Percentiles rank a stretch among this genome's conserved stretches.
Conservation (phyloP, 441 rosid species). For the Adansonia madagascariensis region DNA sequence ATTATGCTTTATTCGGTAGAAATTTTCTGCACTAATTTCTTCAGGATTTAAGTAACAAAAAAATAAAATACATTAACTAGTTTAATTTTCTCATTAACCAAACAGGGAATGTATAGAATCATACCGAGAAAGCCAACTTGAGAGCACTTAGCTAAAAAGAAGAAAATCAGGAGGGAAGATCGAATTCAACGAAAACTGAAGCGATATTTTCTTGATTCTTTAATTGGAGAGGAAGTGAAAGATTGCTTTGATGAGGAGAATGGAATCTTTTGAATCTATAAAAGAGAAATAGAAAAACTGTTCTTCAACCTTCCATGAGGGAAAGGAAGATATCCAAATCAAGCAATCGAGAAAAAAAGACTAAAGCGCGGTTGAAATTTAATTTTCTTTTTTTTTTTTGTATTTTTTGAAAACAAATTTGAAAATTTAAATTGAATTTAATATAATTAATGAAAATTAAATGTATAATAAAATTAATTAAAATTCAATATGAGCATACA, state of each 20-base stretch:
- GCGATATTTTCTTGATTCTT: neutral
- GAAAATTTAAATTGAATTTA: too few relatives aligned
- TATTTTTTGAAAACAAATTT: too few relatives aligned
- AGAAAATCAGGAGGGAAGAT: neutral
- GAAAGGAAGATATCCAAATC: neutral
- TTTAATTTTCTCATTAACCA: conserved; percentile 13
- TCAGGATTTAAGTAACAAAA: neutral
- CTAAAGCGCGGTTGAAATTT: neutral
- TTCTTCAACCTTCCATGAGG: neutral
- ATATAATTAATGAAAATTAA: too few relatives aligned
- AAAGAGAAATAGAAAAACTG: neutral
- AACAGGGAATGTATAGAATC: conserved; percentile 24
- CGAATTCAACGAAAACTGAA: conserved; percentile 7
- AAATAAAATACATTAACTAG: neutral
- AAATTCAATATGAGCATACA: too few relatives aligned
- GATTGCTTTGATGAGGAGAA: conserved; percentile 24
- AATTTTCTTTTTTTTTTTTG: neutral
- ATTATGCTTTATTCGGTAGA: neutral
- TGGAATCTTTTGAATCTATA: conserved; percentile 26
- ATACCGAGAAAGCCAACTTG: conserved; percentile 20
- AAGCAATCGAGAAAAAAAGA: neutral
- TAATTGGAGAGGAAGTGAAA: conserved; percentile 24
- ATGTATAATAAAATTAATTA: too few relatives aligned
- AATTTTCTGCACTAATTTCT: neutral
- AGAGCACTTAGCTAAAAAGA: conserved; percentile 7